A percentile compares a stretch with the other conserved stretches of the same genome.
phyloP scores from a whole-genome alignment of 169 alveolate genomes.

The Plasmodium yoelii region DNA sequence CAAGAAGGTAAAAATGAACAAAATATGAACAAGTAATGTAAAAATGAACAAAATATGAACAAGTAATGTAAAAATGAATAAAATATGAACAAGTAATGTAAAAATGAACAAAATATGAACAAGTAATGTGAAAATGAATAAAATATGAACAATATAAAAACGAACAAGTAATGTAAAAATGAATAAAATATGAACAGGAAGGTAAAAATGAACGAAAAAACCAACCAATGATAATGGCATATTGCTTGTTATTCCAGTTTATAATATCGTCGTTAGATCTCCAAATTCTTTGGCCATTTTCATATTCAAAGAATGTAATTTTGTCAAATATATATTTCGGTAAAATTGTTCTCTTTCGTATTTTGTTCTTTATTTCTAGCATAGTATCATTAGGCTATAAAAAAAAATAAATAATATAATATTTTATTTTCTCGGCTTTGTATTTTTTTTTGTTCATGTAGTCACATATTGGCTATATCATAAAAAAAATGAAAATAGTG shows the following conservation, averaged over 20 bases:
- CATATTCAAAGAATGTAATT: constrained; percentile 73
- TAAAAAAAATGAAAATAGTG: neutral
- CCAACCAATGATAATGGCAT: constrained; percentile 67
- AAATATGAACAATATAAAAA: too few relatives aligned
- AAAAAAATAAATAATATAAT: constrained; percentile 2
- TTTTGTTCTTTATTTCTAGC: constrained; percentile 61
- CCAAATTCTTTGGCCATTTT: constrained; percentile 75
- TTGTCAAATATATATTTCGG: constrained; percentile 74
- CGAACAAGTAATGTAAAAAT: neutral
- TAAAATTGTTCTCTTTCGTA: constrained; percentile 60
- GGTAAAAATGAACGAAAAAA: neutral
- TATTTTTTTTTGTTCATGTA: too few relatives aligned
- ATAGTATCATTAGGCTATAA: constrained; percentile 70
- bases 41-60: neutral
- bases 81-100: neutral
- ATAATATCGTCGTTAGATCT: constrained; percentile 71
- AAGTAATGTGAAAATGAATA: too few relatives aligned
- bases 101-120: neutral
- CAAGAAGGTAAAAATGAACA: neutral
- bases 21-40: neutral
- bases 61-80: neutral
- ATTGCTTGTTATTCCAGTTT: constrained; percentile 69
- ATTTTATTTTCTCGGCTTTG: neutral
- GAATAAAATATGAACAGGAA: neutral
- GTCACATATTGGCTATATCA: too few relatives aligned